These are phyloP conservation scores for Clarireedia hainanense DNA, from an alignment of 2,329 filamentous ascomycete genomes.

Conservation along the genomic window DNA sequence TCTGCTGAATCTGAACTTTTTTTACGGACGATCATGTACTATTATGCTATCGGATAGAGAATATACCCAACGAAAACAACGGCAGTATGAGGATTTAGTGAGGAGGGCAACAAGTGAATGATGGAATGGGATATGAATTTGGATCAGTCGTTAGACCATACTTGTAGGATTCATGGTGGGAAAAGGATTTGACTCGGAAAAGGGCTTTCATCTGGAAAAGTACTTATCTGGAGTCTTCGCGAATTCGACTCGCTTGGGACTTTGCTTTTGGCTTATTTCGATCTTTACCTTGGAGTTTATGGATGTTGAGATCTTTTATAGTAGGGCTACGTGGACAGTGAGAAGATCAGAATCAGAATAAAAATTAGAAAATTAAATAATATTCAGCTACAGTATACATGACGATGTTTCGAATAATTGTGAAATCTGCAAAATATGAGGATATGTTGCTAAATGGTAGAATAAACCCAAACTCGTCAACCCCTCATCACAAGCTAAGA, in stretches of 20 bases:
- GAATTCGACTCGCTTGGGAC: neutral
- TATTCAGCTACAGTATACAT: no score
- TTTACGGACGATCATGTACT: neutral
- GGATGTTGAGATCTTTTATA: no score
- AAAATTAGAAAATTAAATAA: no score
- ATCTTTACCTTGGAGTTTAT: neutral
- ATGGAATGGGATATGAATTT: neutral
- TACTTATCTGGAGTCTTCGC: neutral
- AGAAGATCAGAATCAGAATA: no score
- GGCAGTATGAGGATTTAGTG: neutral
- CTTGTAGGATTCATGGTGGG: neutral
- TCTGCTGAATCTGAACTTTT: slow-evolving; percentile 24
- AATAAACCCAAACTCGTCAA: neutral
- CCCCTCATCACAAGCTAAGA: slow-evolving; percentile 1
- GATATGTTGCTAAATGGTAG: no score
- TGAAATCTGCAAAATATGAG: no score
- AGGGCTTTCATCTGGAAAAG: neutral
- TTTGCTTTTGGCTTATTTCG: neutral
- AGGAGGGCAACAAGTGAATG: neutral
- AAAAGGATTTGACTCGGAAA: slow-evolving; percentile 2
- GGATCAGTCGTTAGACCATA: neutral
- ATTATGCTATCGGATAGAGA: neutral
- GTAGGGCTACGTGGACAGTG: neutral
- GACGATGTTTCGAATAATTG: no score
- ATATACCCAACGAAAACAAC: neutral